These are phyloP conservation scores for Candida ovalis DNA, from an alignment of 805 yeast species.

Conservation along the genomic window DNA sequence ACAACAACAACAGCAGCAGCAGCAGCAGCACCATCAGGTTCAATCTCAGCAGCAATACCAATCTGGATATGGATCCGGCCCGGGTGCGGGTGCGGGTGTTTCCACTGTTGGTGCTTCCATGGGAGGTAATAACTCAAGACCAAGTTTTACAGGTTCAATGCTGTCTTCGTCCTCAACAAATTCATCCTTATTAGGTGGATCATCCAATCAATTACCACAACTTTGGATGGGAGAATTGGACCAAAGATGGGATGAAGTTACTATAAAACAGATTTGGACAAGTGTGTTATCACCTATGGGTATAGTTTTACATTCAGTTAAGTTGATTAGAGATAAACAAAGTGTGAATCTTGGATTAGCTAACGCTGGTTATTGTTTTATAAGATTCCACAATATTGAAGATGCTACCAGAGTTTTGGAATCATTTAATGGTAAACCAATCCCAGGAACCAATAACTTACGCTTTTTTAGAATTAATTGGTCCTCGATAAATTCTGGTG, in stretches of 20 bases:
- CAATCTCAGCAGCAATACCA: conserved; percentile 8
- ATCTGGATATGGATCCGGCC: conserved; percentile 7
- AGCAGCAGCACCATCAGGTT: conserved; percentile 7
- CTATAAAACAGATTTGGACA: conserved; percentile 67
- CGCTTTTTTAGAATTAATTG: conserved; percentile 69
- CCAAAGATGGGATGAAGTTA: conserved; percentile 73
- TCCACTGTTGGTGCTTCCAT: background rate
- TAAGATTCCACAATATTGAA: conserved; percentile 60
- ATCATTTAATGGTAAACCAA: conserved; percentile 57
- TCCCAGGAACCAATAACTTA: conserved; percentile 59
- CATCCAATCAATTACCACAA: conserved; percentile 33
- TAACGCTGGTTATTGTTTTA: conserved; percentile 77
- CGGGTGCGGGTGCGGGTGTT: no score
- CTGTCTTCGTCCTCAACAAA: conserved; percentile 6
- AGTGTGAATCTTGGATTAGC: conserved; percentile 30
- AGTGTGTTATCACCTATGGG: conserved; percentile 51
- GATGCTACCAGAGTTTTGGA: conserved; percentile 64
- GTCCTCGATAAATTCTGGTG: conserved; percentile 49
- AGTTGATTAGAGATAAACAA: conserved; percentile 66
- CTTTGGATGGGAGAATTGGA: conserved; percentile 93
- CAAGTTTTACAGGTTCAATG: conserved; percentile 1
- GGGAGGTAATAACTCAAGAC: conserved; percentile 5
- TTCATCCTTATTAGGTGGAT: conserved; percentile 1
- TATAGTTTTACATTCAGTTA: conserved; percentile 46
- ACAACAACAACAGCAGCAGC: conserved; percentile 7